Evolutionary conservation across 257 asterid species (phyloP).

Genomic region (Paraleonurus japonicus): DNA sequence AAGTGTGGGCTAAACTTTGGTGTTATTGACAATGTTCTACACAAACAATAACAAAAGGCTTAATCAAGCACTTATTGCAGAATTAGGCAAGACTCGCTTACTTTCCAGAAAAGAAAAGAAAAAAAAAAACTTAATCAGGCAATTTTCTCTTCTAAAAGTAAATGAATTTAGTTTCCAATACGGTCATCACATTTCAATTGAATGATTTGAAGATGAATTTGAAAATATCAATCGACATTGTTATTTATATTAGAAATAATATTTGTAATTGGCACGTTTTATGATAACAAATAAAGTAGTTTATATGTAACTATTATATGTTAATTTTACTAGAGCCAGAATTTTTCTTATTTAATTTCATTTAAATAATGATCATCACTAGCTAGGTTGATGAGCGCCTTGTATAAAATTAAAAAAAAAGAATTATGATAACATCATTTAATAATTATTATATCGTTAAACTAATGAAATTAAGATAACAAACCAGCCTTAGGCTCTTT

Average conservation of each 20-base stretch:
- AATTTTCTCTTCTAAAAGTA: neutral
- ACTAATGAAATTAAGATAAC: neutral
- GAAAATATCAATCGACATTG: neutral
- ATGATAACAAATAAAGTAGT: too few relatives aligned
- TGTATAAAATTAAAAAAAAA: neutral
- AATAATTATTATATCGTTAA: conserved; percentile 7
- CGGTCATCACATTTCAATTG: neutral
- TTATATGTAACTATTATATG: too few relatives aligned
- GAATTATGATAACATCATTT: conserved; percentile 27
- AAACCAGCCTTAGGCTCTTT: neutral
- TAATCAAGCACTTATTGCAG: conserved; percentile 29
- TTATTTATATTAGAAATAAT: too few relatives aligned
- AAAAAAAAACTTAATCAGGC: conserved; percentile 16
- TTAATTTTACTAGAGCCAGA: too few relatives aligned
- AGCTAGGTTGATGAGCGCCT: neutral
- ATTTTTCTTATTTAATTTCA: neutral
- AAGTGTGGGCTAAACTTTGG: conserved; percentile 26
- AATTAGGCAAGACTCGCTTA: conserved; percentile 23
- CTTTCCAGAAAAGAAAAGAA: neutral
- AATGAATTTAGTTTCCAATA: neutral
- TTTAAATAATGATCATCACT: conserved; percentile 6
- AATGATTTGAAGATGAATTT: neutral
- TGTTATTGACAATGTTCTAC: conserved; percentile 32
- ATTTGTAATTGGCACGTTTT: too few relatives aligned
- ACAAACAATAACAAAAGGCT: conserved; percentile 35